A percentile compares a stretch with the other conserved stretches of the same genome.
Evolutionary conservation across 129 eudicot genomes (phyloP).

Genomic region (Deinandra increscens): DNA sequence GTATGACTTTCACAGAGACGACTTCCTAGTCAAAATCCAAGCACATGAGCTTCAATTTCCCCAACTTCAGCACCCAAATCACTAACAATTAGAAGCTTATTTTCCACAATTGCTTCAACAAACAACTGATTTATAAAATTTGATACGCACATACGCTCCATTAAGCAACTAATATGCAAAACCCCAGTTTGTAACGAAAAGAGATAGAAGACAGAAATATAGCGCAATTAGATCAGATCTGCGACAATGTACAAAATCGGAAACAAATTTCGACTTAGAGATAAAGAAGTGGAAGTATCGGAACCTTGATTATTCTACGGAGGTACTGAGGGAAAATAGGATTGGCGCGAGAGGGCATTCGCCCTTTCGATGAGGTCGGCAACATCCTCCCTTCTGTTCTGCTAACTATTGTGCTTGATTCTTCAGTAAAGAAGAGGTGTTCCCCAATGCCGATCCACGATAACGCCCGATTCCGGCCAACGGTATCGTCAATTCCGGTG

Average conservation of each 20-base stretch:
- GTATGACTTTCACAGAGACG: neutral
- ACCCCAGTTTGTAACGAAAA: slow-evolving; percentile 11
- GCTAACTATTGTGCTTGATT: neutral
- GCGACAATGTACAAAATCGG: slow-evolving; percentile 10
- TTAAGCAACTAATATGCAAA: slow-evolving; percentile 11
- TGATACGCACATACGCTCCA: neutral
- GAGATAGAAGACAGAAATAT: slow-evolving; percentile 6
- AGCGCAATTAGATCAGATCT: slow-evolving; percentile 37
- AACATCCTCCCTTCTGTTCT: slow-evolving; percentile 51
- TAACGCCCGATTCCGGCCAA: slow-evolving; percentile 2
- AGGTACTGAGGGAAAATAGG: slow-evolving; percentile 80
- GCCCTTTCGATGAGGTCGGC: slow-evolving; percentile 73
- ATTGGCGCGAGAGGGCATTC: slow-evolving; percentile 71
- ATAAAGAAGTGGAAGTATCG: neutral
- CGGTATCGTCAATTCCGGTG: slow-evolving; percentile 19
- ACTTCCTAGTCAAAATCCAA: slow-evolving; percentile 11
- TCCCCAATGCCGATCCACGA: slow-evolving; percentile 9
- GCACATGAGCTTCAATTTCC: slow-evolving; percentile 11
- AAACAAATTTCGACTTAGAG: neutral
- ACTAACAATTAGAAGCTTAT: neutral
- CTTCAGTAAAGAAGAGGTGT: slow-evolving; percentile 14
- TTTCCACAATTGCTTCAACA: neutral
- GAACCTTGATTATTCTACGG: slow-evolving; percentile 89
- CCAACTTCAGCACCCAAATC: neutral
- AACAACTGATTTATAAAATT: neutral